phyloP scores from a whole-genome alignment of 1,284 basidiomycete genomes.

The Malassezia caprae region DNA sequence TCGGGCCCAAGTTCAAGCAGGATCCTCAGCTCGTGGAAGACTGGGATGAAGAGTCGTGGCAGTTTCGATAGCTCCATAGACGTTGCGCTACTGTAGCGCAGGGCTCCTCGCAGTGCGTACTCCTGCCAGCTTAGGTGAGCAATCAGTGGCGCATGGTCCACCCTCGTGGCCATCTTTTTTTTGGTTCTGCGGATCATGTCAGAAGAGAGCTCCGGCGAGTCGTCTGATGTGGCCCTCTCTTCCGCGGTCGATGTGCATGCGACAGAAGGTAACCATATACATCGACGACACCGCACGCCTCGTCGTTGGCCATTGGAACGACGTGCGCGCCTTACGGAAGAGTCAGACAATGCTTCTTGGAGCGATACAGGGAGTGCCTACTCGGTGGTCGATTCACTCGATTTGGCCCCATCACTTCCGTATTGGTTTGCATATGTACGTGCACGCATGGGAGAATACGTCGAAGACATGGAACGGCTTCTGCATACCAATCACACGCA shows the following conservation, averaged over 20 bases:
- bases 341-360: neutral
- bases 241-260: neutral
- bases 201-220: neutral
- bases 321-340: neutral
- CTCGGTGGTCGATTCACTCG: conserved; percentile 13
- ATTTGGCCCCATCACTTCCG: conserved; percentile 9
- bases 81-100: neutral
- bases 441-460: conserved; percentile 1
- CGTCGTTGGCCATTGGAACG: neutral
- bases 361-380: conserved; percentile 1
- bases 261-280: neutral
- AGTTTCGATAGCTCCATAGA: neutral
- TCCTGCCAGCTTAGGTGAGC: neutral
- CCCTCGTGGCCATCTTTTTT: neutral
- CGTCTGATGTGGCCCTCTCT: neutral
- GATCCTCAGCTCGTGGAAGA: conserved; percentile 13
- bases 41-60: conserved; percentile 13
- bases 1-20: conserved; percentile 17
- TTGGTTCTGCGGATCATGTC: neutral
- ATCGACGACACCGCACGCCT: neutral
- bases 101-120: too few species aligned
- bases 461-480: conserved; percentile 8
- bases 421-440: conserved; percentile 14
- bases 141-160: neutral
- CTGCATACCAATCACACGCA: conserved; percentile 2